Evolutionary conservation across 2,329 filamentous ascomycete genomes (phyloP).

Genomic region (Verticillium albo-atrum): DNA sequence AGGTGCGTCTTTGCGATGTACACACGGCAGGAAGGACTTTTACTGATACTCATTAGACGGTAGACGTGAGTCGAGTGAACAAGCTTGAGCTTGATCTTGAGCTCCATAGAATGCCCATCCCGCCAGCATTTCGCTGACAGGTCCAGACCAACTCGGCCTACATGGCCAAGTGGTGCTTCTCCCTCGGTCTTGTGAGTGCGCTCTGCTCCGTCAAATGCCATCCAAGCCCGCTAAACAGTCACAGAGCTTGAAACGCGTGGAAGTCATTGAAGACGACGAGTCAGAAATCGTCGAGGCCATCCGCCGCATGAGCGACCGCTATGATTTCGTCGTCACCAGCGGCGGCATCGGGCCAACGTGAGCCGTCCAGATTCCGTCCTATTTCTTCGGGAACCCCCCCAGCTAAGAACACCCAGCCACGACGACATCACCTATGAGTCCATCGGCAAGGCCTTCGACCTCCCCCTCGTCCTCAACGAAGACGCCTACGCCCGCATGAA

Average conservation of each 20-base stretch:
- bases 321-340: conserved; percentile 93
- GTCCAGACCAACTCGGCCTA: conserved; percentile 59
- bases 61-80: conserved; percentile 29
- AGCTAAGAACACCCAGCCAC: no score
- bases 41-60: conserved; percentile 19
- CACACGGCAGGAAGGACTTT: neutral
- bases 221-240: neutral
- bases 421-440: conserved; percentile 97
- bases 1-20: conserved; percentile 51
- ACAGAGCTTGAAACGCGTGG: conserved; percentile 73
- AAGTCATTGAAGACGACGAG: conserved; percentile 93
- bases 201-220: no score
- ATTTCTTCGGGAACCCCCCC: no score
- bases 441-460: conserved; percentile 81
- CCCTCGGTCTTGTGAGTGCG: conserved; percentile 50
- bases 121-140: no score
- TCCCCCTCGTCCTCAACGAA: conserved; percentile 73
- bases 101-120: no score
- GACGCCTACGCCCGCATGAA: conserved; percentile 81
- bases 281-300: conserved; percentile 85
- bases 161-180: conserved; percentile 62
- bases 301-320: conserved; percentile 78
- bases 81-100: neutral
- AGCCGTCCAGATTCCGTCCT: neutral
- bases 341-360: conserved; percentile 95